A percentile compares a stretch with the other conserved stretches of the same genome.
These are phyloP conservation scores for Vigna angularis DNA, from an alignment of 306 rosid genomes.

Conservation along the genomic window DNA sequence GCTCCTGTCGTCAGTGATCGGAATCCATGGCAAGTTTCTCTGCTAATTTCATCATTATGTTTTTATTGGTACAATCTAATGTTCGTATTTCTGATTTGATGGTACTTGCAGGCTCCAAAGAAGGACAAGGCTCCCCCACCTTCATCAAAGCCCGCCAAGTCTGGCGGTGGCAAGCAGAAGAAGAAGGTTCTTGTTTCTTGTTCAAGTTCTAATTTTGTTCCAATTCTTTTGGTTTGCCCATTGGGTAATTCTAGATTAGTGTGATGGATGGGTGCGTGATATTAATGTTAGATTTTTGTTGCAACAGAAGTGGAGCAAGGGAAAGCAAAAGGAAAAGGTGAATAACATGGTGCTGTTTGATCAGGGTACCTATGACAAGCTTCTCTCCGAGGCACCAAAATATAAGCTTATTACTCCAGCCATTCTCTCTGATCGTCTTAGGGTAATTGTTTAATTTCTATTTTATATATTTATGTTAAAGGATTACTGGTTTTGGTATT, in stretches of 20 bases:
- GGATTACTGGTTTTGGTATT: neutral
- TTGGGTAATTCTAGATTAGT: neutral
- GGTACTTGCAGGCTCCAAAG: conserved; percentile 68
- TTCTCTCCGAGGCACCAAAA: conserved; percentile 75
- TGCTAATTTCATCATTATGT: too few species aligned
- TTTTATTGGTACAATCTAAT: neutral
- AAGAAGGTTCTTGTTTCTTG: conserved; percentile 58
- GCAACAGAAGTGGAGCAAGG: conserved; percentile 82
- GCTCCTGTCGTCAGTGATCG: neutral
- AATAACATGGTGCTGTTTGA: conserved; percentile 81
- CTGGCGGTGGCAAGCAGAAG: conserved; percentile 86
- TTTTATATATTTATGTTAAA: neutral
- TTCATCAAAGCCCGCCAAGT: conserved; percentile 77
- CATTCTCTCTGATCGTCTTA: conserved; percentile 72
- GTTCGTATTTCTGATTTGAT: neutral
- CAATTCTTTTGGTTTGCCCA: neutral
- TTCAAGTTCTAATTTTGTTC: neutral
- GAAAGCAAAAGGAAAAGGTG: conserved; percentile 90
- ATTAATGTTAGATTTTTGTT: neutral
- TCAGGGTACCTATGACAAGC: conserved; percentile 71
- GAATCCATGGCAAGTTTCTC: conserved; percentile 43
- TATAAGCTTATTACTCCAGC: conserved; percentile 85
- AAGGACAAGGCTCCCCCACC: conserved; percentile 84
- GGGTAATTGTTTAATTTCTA: conserved; percentile 49
- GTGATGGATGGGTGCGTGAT: neutral